Percentiles rank a stretch among this genome's conserved stretches.
phyloP scores from a whole-genome alignment of 805 yeast species.

The Wickerhamomyces hampshirensis region DNA sequence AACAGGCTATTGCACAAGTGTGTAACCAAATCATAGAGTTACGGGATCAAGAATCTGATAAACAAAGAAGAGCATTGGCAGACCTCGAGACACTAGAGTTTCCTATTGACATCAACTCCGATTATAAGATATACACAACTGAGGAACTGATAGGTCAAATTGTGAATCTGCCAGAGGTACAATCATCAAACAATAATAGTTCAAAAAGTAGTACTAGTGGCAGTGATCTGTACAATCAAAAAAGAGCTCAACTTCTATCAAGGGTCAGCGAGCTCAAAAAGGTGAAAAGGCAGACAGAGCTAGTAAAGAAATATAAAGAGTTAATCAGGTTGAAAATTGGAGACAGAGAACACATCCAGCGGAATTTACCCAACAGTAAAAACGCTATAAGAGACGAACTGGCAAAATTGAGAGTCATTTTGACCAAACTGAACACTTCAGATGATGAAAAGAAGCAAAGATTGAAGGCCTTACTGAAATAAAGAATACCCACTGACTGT shows the following conservation, averaged over 20 bases:
- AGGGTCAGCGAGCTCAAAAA: slow-evolving; percentile 7
- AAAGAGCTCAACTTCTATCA: slow-evolving; percentile 6
- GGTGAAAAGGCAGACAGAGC: slow-evolving; percentile 7
- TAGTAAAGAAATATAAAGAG: slow-evolving; percentile 5
- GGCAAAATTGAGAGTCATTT: slow-evolving; percentile 12
- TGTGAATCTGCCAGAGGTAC: slow-evolving; percentile 16
- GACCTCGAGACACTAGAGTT: slow-evolving; percentile 9
- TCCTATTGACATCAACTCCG: slow-evolving; percentile 14
- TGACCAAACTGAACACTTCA: slow-evolving; percentile 20
- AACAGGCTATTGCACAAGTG: slow-evolving; percentile 19
- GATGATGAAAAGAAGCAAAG: slow-evolving; percentile 8
- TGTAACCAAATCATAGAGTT: slow-evolving; percentile 18
- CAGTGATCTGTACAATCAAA: slow-evolving; percentile 10
- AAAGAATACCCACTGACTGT: not conserved
- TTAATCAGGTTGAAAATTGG: slow-evolving; percentile 17
- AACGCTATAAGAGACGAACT: slow-evolving; percentile 15
- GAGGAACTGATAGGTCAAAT: slow-evolving; percentile 15
- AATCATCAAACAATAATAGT: too few relatives aligned
- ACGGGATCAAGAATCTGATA: slow-evolving; percentile 9
- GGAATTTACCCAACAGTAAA: slow-evolving; percentile 12
- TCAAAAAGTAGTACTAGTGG: too few relatives aligned
- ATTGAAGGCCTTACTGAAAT: slow-evolving; percentile 4
- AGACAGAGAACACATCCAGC: slow-evolving; percentile 12
- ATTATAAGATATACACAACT: slow-evolving; percentile 15
- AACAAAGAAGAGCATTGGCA: slow-evolving; percentile 3